Evolutionary conservation across 805 yeast genomes (phyloP).

Genomic region (Nakazawaea holstii): DNA sequence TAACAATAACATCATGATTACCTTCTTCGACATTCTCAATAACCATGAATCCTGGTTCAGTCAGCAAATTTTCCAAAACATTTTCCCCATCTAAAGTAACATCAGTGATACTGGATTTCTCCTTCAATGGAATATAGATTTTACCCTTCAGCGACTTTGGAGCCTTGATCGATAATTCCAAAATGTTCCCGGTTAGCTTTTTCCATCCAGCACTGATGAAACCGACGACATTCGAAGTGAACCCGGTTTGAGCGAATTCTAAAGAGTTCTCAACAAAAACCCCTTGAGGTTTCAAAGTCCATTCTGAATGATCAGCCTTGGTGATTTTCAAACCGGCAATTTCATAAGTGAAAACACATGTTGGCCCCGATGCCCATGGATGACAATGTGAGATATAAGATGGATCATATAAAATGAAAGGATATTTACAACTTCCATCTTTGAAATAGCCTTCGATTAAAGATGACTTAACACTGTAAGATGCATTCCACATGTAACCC

Average conservation of each 20-base stretch:
- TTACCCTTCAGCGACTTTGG: background rate
- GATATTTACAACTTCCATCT: slow-evolving; percentile 12
- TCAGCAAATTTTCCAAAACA: too few species aligned
- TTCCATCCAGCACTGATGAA: slow-evolving; percentile 12
- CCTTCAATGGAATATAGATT: background rate
- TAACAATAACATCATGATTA: too few species aligned
- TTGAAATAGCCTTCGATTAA: slow-evolving; percentile 12
- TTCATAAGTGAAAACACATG: slow-evolving; percentile 8
- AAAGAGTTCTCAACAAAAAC: slow-evolving; percentile 5
- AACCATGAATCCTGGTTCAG: too few species aligned
- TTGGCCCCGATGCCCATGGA: slow-evolving; percentile 12
- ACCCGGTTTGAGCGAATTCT: slow-evolving; percentile 12
- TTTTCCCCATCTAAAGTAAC: too few species aligned
- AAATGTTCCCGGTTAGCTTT: background rate
- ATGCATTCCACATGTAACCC: slow-evolving; percentile 13
- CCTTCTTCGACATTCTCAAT: too few species aligned
- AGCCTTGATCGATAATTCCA: background rate
- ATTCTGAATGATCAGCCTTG: slow-evolving; percentile 4
- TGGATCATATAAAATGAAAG: slow-evolving; percentile 11
- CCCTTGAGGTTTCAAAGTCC: slow-evolving; percentile 9
- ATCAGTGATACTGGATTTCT: background rate
- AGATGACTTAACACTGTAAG: slow-evolving; percentile 11
- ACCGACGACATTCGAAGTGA: slow-evolving; percentile 9
- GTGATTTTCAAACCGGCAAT: slow-evolving; percentile 9
- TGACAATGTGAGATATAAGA: slow-evolving; percentile 12